Conservation (phyloP, 345 rosid species). For the Streptanthus diversifolius region DNA sequence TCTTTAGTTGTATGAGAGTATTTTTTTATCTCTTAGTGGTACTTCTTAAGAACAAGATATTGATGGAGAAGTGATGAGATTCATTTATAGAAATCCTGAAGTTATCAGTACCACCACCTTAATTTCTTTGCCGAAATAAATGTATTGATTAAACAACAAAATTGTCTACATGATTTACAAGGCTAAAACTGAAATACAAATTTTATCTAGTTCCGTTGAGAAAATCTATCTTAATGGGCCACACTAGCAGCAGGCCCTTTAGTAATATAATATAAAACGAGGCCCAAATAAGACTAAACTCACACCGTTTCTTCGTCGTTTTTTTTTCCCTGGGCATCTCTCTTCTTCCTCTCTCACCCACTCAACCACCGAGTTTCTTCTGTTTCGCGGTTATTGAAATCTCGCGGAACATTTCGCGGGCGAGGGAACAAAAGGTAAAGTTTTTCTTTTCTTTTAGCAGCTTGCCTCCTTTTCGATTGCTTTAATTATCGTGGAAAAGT, state of each 20-base stretch:
- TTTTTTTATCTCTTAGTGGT: not conserved
- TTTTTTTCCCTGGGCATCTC: not conserved
- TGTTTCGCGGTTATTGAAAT: slow-evolving; percentile 26
- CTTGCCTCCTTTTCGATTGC: not conserved
- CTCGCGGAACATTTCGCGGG: slow-evolving; percentile 25
- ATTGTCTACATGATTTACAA: too few species aligned
- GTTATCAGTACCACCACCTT: not conserved
- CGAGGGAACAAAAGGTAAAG: slow-evolving; percentile 3
- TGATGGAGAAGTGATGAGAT: not conserved
- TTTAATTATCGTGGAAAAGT: not conserved
- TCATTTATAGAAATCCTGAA: slow-evolving; percentile 8
- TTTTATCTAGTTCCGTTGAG: too few species aligned
- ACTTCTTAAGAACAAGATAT: not conserved
- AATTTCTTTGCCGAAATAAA: not conserved
- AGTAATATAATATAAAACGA: not conserved
- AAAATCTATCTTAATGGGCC: too few species aligned
- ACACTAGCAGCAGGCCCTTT: not conserved
- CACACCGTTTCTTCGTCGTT: slow-evolving; percentile 15
- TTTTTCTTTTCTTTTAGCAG: not conserved
- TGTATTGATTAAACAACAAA: not conserved
- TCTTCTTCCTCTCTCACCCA: not conserved
- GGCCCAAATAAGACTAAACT: not conserved
- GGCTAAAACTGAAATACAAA: too few species aligned
- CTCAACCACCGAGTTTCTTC: slow-evolving; percentile 13
- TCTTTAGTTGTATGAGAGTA: too few species aligned